Evolutionary conservation across 2,329 filamentous ascomycete species (phyloP), one percentile per base, ranked within the genome.

Genomic region (Apiospora saccharicola): DNA sequence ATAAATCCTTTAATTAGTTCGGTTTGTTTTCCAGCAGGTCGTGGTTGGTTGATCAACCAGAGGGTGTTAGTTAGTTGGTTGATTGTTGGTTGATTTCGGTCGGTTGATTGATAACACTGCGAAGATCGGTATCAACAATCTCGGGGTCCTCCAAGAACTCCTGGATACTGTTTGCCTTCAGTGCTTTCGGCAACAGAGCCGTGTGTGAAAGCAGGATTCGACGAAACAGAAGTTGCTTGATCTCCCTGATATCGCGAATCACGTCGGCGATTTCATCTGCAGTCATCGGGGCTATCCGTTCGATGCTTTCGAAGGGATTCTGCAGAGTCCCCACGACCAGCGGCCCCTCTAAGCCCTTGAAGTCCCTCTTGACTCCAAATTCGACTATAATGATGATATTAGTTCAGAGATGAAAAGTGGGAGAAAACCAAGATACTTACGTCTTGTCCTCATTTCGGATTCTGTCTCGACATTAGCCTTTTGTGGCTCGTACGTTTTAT

Each of bases 151-250:
- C 77, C 3, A 87, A 78, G 70, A 87, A 86, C 7, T 85, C 82
- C 4, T 87, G 80, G 4, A 87, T 79, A 49, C 79, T 86, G 41
- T 81, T 78, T 13, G 85, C 81, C 71, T 81, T 77, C 10, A 88
- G 76, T 6, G 86, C 85, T 37, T 81, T 80, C 4, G 85, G 85
- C 0, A 88, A 79, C 16, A 88, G 76, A 4, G 82, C 80, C 1
- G 85, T 83, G 57, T 86, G 84, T 4, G 83, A 82, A 12, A 88
- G 78, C 22, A 87, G 75, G 12, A 86, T 78, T 53, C 85, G 82
- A 73, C 86, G 88, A 71, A 88, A 86, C 1, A 88, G 75, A 16
- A 86, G 79, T 71, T 83, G 77, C 77, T 87, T 87, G 75, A 88
- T 85, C 74, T 87, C 85, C 16, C 80, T 79, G 44, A 87, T 81